Evolutionary conservation across 192 early-diverging fungal species (phyloP).

Genomic region (Jimgerdemannia flammicorona): DNA sequence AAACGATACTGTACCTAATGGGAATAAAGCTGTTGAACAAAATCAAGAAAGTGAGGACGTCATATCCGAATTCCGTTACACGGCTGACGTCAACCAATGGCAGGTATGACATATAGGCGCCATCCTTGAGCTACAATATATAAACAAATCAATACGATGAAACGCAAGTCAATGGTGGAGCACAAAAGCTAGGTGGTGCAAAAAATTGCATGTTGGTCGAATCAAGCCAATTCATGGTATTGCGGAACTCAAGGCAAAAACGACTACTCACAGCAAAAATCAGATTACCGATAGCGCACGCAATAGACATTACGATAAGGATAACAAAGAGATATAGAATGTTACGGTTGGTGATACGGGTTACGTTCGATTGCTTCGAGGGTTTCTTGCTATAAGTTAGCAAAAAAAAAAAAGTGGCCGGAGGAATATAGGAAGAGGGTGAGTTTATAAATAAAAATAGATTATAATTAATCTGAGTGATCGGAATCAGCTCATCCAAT

Average conservation of each 20-base stretch:
- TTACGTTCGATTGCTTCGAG: constrained; percentile 33
- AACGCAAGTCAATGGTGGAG: too few relatives aligned
- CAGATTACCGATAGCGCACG: constrained; percentile 84
- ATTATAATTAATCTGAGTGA: too few relatives aligned
- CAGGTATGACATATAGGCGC: constrained; percentile 45
- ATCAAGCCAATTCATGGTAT: too few relatives aligned
- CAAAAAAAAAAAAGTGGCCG: too few relatives aligned
- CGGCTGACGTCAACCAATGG: constrained; percentile 1
- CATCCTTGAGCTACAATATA: constrained; percentile 34
- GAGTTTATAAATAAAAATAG: too few relatives aligned
- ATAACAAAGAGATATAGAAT: constrained; percentile 93
- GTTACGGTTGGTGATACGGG: constrained; percentile 49
- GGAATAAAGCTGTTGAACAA: constrained; percentile 99
- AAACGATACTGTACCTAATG: constrained; percentile 55
- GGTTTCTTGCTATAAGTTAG: constrained; percentile 29
- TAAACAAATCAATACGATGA: too few relatives aligned
- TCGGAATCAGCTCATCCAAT: too few relatives aligned
- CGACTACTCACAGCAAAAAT: neutral
- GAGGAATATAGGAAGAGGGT: too few relatives aligned
- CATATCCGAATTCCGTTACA: constrained; percentile 66
- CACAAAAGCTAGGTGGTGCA: too few relatives aligned
- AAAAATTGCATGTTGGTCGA: neutral
- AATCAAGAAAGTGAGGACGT: constrained; percentile 97
- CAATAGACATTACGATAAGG: constrained; percentile 78
- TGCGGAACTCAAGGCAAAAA: too few relatives aligned